Base-by-base conservation (phyloP, 495 filamentous ascomycete species). In the Lentithecium fluviatile region DNA sequence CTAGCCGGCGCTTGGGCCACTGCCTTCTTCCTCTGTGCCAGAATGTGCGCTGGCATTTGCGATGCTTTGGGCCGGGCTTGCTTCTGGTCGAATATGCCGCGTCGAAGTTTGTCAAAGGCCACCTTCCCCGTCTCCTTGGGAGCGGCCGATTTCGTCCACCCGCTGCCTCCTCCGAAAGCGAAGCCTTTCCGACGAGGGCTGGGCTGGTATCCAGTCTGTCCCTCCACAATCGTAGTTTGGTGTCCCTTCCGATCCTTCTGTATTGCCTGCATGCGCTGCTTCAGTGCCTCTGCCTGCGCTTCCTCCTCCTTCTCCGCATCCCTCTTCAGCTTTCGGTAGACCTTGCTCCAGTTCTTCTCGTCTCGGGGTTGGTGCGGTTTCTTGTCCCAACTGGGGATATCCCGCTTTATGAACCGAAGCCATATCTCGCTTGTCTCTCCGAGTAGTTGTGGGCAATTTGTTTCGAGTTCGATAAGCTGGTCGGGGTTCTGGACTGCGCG, bases 381-480 rank as follows among this genome's bases (percentile, higher is more conserved):
- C n/a, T 54, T 67, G 7, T 83, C 70, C 80, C 82, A 87, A 40
- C 77, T 71, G 2, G 83, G 83, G 55, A 89, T 82, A 65, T 90
- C 85, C 25, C 84, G 79, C 42, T 80, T 82, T 69, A 91, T 88
- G 70, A 90, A 82, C 11, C 79, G 75, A 2, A 77, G 65, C 88
- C 88, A 91, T 45, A 90, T 70, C 65, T 89, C 87, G 29, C 71
- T 76, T 58, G 84, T 79, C 42, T 82, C 75, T 43, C 78, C 77
- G 57, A 72, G 70, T 60, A 91, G 76, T 53, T 90, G 87, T 5
- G 88, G 87, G 10, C 82, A 88, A 58, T 77, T 77, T 11, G 69
- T n/a, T 72, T 91, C 88, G 57, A 90, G 74, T 37, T 75, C 65
- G 67, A 79, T 75, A 45, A 91, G 80, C 67, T 88, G 86, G 62